Evolutionary conservation across 495 filamentous ascomycete species (phyloP).

Genomic region (Cladorrhinum samala): DNA sequence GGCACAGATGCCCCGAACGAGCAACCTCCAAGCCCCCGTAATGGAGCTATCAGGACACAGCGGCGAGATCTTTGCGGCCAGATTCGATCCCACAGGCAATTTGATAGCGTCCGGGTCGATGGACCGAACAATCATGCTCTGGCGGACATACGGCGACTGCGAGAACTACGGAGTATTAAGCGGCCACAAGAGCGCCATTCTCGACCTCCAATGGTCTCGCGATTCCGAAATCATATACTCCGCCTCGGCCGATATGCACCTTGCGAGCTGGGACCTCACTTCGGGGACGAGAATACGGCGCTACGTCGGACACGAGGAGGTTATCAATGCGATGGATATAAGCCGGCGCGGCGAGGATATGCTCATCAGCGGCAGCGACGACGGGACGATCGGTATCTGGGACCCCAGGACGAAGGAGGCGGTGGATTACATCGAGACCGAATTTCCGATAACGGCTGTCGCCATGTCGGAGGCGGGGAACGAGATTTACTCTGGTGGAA

Average conservation of each 20-base stretch:
- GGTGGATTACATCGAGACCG: slow-evolving; percentile 79
- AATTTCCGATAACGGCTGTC: slow-evolving; percentile 88
- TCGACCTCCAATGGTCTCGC: slow-evolving; percentile 95
- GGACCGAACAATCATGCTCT: slow-evolving; percentile 88
- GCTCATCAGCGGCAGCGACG: slow-evolving; percentile 81
- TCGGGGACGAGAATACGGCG: slow-evolving; percentile 81
- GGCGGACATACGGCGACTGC: slow-evolving; percentile 85
- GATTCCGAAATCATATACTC: slow-evolving; percentile 88
- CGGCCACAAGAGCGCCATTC: slow-evolving; percentile 82
- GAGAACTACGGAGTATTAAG: slow-evolving; percentile 85
- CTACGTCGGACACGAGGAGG: slow-evolving; percentile 89
- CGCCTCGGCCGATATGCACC: slow-evolving; percentile 83
- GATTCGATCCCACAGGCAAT: slow-evolving; percentile 82
- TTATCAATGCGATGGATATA: slow-evolving; percentile 85
- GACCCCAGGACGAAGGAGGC: slow-evolving; percentile 90
- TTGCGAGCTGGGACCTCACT: slow-evolving; percentile 93
- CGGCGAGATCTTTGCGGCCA: slow-evolving; percentile 83
- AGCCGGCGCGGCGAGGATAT: slow-evolving; percentile 84
- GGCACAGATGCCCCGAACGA: slow-evolving; percentile 68
- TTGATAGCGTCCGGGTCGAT: slow-evolving; percentile 92
- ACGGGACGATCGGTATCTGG: slow-evolving; percentile 94
- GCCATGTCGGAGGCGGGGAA: slow-evolving; percentile 88
- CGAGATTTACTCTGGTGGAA: slow-evolving; percentile 90
- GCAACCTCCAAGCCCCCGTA: slow-evolving; percentile 80
- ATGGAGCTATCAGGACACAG: slow-evolving; percentile 85